Conservation (phyloP, 2,329 filamentous ascomycete species). For the Aspergillus calidoustus region DNA sequence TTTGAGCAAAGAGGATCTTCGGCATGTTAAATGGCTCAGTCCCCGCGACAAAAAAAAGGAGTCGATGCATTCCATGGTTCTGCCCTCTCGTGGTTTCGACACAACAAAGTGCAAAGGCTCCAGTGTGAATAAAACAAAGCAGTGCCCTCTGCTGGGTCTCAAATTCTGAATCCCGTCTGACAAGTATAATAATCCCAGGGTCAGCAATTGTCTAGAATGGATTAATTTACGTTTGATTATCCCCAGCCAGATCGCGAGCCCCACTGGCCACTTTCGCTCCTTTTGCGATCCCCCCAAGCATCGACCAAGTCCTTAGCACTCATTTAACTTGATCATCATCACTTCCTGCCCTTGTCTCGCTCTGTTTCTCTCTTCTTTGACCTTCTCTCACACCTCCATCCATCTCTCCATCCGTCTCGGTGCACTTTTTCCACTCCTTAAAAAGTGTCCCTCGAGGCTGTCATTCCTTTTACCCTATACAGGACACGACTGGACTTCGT, state of each 20-base stretch:
- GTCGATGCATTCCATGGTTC: conserved; percentile 7
- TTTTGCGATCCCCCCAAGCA: conserved; percentile 21
- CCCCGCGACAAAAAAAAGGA: neutral
- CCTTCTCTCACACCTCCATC: neutral
- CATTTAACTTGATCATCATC: conserved; percentile 23
- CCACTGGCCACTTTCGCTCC: conserved; percentile 13
- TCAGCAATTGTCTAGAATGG: conserved; percentile 8
- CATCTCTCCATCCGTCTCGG: conserved; percentile 15
- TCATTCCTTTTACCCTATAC: conserved; percentile 36
- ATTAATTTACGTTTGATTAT: conserved; percentile 21
- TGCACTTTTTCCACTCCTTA: conserved; percentile 38
- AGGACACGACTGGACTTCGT: conserved; percentile 23
- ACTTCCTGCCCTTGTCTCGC: conserved; percentile 16
- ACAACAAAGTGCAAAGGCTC: neutral
- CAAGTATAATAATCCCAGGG: neutral
- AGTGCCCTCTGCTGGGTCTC: neutral
- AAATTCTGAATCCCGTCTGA: neutral
- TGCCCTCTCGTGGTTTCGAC: neutral
- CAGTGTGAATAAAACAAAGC: neutral
- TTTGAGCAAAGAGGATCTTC: conserved; percentile 2
- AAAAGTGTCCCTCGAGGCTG: conserved; percentile 35
- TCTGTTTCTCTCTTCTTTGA: conserved; percentile 20
- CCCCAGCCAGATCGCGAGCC: conserved; percentile 17
- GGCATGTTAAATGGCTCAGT: conserved; percentile 3
- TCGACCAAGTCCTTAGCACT: conserved; percentile 26